Evolutionary conservation across 352 stramenopile species (phyloP).

Genomic region (Paralagenidium karlingii): DNA sequence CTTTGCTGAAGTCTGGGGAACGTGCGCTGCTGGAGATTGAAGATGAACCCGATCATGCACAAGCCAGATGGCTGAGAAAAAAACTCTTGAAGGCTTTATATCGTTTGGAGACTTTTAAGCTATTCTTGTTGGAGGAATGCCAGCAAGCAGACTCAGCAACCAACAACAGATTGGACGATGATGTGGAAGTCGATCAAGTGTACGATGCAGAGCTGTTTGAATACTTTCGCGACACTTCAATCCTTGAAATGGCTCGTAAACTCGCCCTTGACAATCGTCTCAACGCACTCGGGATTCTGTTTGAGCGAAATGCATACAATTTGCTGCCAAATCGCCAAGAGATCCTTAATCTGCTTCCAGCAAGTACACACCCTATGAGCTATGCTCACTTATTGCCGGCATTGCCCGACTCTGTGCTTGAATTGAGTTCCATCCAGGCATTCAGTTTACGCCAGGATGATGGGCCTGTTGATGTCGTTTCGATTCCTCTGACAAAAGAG

Average conservation of each 20-base stretch:
- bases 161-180: slow-evolving; percentile 1
- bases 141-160: too few species aligned
- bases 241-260: slow-evolving; percentile 23
- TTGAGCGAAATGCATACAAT: slow-evolving; percentile 35
- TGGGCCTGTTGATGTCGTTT: slow-evolving; percentile 6
- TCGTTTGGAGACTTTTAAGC: slow-evolving; percentile 10
- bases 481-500: slow-evolving; percentile 23
- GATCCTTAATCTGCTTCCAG: slow-evolving; percentile 30
- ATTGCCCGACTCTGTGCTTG: too few species aligned
- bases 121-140: slow-evolving; percentile 7
- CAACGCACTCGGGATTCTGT: slow-evolving; percentile 22
- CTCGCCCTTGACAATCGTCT: slow-evolving; percentile 38
- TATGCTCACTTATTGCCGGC: slow-evolving; percentile 42
- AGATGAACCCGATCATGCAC: background rate
- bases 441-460: background rate
- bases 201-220: slow-evolving; percentile 28
- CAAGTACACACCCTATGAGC: slow-evolving; percentile 14
- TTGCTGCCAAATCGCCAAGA: slow-evolving; percentile 28
- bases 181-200: slow-evolving; percentile 10
- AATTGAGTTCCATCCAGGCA: background rate
- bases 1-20: slow-evolving; percentile 30
- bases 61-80: background rate
- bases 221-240: slow-evolving; percentile 13
- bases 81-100: background rate
- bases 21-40: slow-evolving; percentile 8